Evolutionary conservation across 164 flowering plant genomes (phyloP), one percentile per base, ranked within the genome.

Genomic region (Pachysandra terminalis): DNA sequence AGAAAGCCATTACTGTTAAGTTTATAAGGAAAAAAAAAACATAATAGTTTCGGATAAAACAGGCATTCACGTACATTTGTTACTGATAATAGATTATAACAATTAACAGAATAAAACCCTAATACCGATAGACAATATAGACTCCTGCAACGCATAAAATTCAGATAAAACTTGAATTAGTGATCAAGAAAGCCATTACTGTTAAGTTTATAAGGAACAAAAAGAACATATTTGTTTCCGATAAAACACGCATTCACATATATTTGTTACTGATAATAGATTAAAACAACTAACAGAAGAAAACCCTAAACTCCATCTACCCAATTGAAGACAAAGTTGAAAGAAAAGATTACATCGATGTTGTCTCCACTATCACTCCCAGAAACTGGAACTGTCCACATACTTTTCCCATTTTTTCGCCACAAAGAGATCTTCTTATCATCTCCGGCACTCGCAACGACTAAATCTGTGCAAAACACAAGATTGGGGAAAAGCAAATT

Each of bases 371-470:
- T 77, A 37, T 88, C 96, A 23, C 77, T 75, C 9, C 89, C 89
- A 48, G 84, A 70, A 54, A 75, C 62, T 0, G 97, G 97, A 70
- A 96, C 65, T 5, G 93, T 82, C 49, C 98, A 96, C 85, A 96
- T 75, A 78, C 84, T 90, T 75, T 87, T 88, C 68, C 98, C 99
- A 80, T 87, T 93, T 64, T 84, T 89, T 72, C 86, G 74, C 97
- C 98, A 93, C 70, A 96, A 63, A 0, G 96, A 86, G 10, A 96
- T 90, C 80, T 76, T 87, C 79, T 84, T 84, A 68, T 96, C 97
- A 28, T 96, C 97, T 51, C 99, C 99, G 23, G 95, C 96, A 80
- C 99, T 93, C 0, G 97, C 98, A 77, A 96, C 87, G 56, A 96
- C 97, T 73, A 96, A 85, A 90, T 96, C 99, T 96, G 77, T 45